These are phyloP conservation scores for Sanghuangporus baumii DNA, from an alignment of 1,284 basidiomycete species.

Conservation along the genomic window DNA sequence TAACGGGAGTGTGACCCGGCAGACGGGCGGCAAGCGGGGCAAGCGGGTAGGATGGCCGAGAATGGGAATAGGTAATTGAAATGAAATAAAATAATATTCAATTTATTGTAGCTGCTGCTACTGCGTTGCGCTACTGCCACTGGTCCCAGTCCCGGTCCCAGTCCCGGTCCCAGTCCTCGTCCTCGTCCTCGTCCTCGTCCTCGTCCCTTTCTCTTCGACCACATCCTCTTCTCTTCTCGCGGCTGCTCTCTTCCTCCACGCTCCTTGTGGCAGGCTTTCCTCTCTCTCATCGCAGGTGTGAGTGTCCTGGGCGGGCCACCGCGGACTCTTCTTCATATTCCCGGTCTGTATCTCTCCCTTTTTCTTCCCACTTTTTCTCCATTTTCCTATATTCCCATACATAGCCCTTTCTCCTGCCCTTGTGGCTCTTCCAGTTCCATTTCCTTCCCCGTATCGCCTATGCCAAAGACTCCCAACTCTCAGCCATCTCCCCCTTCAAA, in stretches of 20 bases:
- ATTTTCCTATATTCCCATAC: slow-evolving; percentile 20
- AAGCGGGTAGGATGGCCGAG: neutral
- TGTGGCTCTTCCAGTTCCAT: slow-evolving; percentile 22
- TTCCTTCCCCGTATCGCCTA: slow-evolving; percentile 28
- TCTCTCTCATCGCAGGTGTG: neutral
- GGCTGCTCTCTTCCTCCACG: neutral
- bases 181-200: neutral
- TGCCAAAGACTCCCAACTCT: slow-evolving; percentile 16
- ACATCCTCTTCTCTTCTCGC: neutral
- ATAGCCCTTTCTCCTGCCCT: slow-evolving; percentile 25
- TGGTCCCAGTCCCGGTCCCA: neutral
- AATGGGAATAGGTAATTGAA: no score
- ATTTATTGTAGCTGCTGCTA: neutral
- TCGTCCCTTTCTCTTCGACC: neutral
- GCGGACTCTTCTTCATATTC: neutral
- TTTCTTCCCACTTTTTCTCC: slow-evolving; percentile 24
- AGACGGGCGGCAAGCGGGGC: neutral
- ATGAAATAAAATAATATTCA: neutral
- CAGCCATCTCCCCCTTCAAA: slow-evolving; percentile 21
- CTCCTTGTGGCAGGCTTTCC: neutral
- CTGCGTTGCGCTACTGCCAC: neutral
- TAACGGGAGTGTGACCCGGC: neutral
- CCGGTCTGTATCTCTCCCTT: neutral
- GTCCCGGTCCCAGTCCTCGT: neutral
- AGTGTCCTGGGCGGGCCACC: neutral